Percentiles rank a stretch among this genome's conserved stretches.
phyloP scores from a whole-genome alignment of 352 stramenopile species.

The Phytophthora podocarpi region DNA sequence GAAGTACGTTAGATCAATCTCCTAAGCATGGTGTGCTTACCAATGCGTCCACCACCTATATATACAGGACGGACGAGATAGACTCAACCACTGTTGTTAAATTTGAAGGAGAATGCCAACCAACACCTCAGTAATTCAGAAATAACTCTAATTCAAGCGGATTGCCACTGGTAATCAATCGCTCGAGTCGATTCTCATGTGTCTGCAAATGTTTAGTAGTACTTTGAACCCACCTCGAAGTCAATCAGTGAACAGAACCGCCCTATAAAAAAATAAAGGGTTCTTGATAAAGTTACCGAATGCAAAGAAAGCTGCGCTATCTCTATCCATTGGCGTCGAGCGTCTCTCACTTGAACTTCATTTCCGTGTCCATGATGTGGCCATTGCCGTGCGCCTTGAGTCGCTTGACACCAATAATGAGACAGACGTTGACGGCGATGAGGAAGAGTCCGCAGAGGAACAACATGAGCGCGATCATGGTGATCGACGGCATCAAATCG shows the following conservation, averaged over 20 bases:
- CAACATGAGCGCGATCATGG: slow-evolving; percentile 79
- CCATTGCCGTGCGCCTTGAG: slow-evolving; percentile 60
- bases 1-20: too few relatives aligned
- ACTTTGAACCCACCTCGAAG: too few relatives aligned
- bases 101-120: too few relatives aligned
- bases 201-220: too few relatives aligned
- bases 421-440: slow-evolving; percentile 67
- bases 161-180: too few relatives aligned
- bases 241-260: too few relatives aligned
- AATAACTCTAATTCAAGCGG: too few relatives aligned
- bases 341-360: slow-evolving; percentile 62
- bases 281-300: slow-evolving; percentile 19
- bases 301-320: background rate
- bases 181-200: too few relatives aligned
- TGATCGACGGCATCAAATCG: slow-evolving; percentile 68
- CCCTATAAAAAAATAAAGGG: slow-evolving; percentile 2
- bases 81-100: background rate
- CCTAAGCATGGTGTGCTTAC: too few relatives aligned
- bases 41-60: too few relatives aligned
- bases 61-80: too few relatives aligned
- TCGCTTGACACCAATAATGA: slow-evolving; percentile 71
- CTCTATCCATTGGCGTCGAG: background rate
- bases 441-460: slow-evolving; percentile 71
- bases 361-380: slow-evolving; percentile 62
- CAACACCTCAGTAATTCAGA: too few relatives aligned